Base-by-base conservation (phyloP, 2,329 filamentous ascomycete species). In the Zelopaecilomyces penicillatus region DNA sequence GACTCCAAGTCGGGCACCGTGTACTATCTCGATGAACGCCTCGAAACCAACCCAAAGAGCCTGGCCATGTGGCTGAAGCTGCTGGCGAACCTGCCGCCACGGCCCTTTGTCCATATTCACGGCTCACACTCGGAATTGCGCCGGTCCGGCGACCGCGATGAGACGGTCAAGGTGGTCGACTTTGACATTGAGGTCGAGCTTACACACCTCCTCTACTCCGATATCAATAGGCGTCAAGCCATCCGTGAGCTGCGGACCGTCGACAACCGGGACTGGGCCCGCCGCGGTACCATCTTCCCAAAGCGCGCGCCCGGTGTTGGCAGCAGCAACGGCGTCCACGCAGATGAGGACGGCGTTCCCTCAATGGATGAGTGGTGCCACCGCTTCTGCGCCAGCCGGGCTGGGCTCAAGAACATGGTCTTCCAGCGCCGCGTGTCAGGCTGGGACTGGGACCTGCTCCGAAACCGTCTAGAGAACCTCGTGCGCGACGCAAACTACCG, bases 401-500 rank as follows among this genome's bases (percentile, higher is more conserved):
- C 77, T 1, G 66, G 67, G 6, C 67, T 87, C 31, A 83, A 82
- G 56, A 68, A 62, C 37, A 78, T 83, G 50, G 56, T 62, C 2
- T 62, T 83, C 19, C 64, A 66, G 50, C 68, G 77, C 6, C 63
- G 63, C 30, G 67, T 87, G 40, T 60, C 68, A 0, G 83, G 83
- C 26, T 76, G 85, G 58, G 76, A 88, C 56, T 68, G 74, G 44
- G 67, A 69, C 1, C 60, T 64, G 37, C 61, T 88, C 19, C 65
- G 68, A 37, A 56, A 64, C 11, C 68, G 74, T 5, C 62, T 88
- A 19, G 68, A 73, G 45, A 64, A 59, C n/a, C 62, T 85, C 2
- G 73, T 87, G 12, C 69, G 75, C 30, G 66, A 70, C 12, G 86
- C 83, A 4, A 80, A 82, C 57, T 90, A 89, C 65, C 74, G 75